Percentiles rank a stretch among this genome's conserved stretches.
These are phyloP conservation scores for Lodderomyces oxycetoniae DNA, from an alignment of 1,139 yeast genomes.

Conservation along the genomic window DNA sequence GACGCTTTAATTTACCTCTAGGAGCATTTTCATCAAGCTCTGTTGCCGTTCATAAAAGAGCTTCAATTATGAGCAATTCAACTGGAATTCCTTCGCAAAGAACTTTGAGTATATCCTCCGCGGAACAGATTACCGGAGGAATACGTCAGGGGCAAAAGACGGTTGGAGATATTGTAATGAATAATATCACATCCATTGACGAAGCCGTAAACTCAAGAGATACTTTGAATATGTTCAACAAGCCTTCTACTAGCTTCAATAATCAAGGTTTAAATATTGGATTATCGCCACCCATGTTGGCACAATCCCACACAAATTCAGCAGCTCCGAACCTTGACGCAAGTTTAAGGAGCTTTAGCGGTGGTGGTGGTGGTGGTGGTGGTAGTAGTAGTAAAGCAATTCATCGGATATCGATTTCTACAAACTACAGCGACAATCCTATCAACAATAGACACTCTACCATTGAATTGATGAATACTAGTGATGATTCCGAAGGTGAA, in stretches of 20 bases:
- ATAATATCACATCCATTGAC: constrained; percentile 55
- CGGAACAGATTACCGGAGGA: constrained; percentile 13
- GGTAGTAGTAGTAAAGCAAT: constrained; percentile 15
- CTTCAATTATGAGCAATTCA: constrained; percentile 22
- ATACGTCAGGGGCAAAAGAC: constrained; percentile 30
- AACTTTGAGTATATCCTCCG: constrained; percentile 22
- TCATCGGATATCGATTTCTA: constrained; percentile 32
- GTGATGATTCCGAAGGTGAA: constrained; percentile 26
- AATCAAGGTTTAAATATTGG: constrained; percentile 2
- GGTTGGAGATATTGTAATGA: constrained; percentile 65
- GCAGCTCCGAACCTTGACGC: constrained; percentile 11
- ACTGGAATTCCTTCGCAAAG: constrained; percentile 19
- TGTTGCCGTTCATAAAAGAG: constrained; percentile 15
- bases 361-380: constrained; percentile 11
- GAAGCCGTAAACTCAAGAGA: constrained; percentile 41
- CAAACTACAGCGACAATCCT: constrained; percentile 18
- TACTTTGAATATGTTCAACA: constrained; percentile 20
- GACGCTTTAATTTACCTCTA: constrained; percentile 30
- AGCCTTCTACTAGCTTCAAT: constrained; percentile 15
- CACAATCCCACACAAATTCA: constrained; percentile 5
- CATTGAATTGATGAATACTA: constrained; percentile 44
- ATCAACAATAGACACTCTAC: constrained; percentile 36
- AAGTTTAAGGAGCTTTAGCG: constrained; percentile 15
- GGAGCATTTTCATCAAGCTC: constrained; percentile 15
- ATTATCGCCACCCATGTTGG: constrained; percentile 2